Evolutionary conservation across 495 filamentous ascomycete species (phyloP), one percentile per base, ranked within the genome.

Genomic region (Lepidopterella palustris): DNA sequence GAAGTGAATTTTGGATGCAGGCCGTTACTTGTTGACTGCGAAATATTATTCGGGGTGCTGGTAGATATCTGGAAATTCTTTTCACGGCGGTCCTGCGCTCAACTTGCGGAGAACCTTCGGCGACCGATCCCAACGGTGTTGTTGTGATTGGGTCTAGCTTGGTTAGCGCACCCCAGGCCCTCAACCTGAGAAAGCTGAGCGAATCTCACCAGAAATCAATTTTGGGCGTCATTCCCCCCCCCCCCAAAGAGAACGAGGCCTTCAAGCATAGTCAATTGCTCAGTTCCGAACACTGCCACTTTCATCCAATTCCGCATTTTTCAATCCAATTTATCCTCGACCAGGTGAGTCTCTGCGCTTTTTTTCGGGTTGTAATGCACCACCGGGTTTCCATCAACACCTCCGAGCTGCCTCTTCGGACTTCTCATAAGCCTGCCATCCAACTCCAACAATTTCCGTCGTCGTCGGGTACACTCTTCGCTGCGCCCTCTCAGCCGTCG

Each of bases 381-480:
- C 18, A 15, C 47, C 47, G 47, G 47, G 47, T 15, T 25, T 50
- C 25, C 21, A 42, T 25, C 47, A 24, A 25, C 47, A 50, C 47
- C 47, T 50, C 47, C 47, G 47, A 50, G 23, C 15, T 25, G 21
- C 47, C 9, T 25, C 20, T 50, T 50, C 47, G 47, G 47, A 50
- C 47, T 50, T 50, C n/a, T 27, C 47, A 50, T 50, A 50, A 50
- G 47, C 47, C 47, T 27, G 15, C 25, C 25, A 5, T 50, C 47
- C 47, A 50, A 25, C 18, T 27, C 47, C 47, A 50, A 50, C 26
- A 50, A 50, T 50, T 50, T 50, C 47, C 47, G 47, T 27, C 47
- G 6, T 50, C 47, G 18, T 26, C 47, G 47, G 47, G 47, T 50
- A 27, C 47, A 24, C 15, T 50, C 47, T 15, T 50, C 47, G 47